These are phyloP conservation scores for Sporisorium iseilematis-ciliati DNA, from an alignment of 1,284 basidiomycete species.

Conservation along the genomic window DNA sequence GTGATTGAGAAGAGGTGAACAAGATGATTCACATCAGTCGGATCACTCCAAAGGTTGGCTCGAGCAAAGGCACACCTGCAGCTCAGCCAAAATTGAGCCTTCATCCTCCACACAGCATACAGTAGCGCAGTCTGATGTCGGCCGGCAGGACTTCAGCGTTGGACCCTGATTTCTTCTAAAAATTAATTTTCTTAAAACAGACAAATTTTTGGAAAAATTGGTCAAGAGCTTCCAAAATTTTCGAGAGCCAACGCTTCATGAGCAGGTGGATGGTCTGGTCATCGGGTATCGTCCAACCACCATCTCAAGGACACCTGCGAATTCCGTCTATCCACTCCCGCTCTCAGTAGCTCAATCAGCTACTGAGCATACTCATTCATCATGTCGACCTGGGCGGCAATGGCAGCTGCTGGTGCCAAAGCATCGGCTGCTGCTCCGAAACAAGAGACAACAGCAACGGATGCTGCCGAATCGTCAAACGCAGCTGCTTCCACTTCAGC, in stretches of 20 bases:
- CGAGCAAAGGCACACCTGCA: background rate
- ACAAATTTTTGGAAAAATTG: slow-evolving; percentile 12
- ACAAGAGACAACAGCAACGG: slow-evolving; percentile 4
- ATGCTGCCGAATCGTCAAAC: slow-evolving; percentile 7
- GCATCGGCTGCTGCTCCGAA: slow-evolving; percentile 26
- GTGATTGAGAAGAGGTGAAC: background rate
- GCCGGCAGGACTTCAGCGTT: slow-evolving; percentile 23
- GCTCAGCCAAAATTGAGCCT: slow-evolving; percentile 1
- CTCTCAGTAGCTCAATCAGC: background rate
- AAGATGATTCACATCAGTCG: slow-evolving; percentile 6
- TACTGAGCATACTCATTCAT: background rate
- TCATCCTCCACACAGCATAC: slow-evolving; percentile 28
- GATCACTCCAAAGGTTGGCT: background rate
- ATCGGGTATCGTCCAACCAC: background rate
- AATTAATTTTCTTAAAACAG: slow-evolving; percentile 1
- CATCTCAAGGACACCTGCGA: background rate
- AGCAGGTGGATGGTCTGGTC: background rate
- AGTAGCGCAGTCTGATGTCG: slow-evolving; percentile 8
- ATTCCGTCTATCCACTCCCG: too few relatives aligned
- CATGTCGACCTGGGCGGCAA: slow-evolving; percentile 50
- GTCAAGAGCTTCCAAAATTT: slow-evolving; percentile 5
- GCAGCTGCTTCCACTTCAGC: slow-evolving; percentile 28
- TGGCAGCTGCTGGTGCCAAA: slow-evolving; percentile 37
- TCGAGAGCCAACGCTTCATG: background rate
- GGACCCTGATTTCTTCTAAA: slow-evolving; percentile 20